phyloP scores from a whole-genome alignment of 345 rosid genomes.

The Melaleuca alternifolia region DNA sequence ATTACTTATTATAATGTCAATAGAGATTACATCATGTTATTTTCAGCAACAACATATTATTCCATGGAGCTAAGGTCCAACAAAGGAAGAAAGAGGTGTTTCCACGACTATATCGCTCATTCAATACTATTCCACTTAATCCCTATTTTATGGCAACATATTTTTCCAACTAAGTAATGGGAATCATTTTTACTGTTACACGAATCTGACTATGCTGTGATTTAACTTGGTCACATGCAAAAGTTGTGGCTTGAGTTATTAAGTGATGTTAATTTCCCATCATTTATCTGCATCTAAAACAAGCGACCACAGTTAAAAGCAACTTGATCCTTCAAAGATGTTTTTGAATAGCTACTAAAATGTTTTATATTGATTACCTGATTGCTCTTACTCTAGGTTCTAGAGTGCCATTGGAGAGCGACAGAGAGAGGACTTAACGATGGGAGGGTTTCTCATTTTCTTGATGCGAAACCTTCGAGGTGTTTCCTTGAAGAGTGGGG shows the following conservation, averaged over 20 bases:
- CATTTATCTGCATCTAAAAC: background rate
- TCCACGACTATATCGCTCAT: too few species aligned
- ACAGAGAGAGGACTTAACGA: background rate
- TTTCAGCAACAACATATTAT: too few species aligned
- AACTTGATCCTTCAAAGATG: background rate
- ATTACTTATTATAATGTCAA: too few species aligned
- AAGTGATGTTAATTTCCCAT: background rate
- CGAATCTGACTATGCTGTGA: background rate
- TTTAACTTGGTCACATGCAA: background rate
- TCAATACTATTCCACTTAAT: too few species aligned
- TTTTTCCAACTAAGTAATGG: too few species aligned
- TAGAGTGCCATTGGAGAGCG: background rate
- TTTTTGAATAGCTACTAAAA: background rate
- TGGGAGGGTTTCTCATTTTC: background rate
- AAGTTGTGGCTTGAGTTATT: background rate
- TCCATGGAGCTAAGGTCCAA: too few species aligned
- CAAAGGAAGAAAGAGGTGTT: too few species aligned
- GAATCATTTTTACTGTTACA: too few species aligned
- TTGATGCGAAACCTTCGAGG: background rate
- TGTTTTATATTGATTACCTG: background rate
- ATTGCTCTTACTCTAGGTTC: background rate
- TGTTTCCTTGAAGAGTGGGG: background rate
- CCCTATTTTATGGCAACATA: too few species aligned
- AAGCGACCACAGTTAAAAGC: background rate
- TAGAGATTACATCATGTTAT: too few species aligned